These are phyloP conservation scores for Collybia sordida DNA, from an alignment of 768 basidiomycete species.

Conservation along the genomic window DNA sequence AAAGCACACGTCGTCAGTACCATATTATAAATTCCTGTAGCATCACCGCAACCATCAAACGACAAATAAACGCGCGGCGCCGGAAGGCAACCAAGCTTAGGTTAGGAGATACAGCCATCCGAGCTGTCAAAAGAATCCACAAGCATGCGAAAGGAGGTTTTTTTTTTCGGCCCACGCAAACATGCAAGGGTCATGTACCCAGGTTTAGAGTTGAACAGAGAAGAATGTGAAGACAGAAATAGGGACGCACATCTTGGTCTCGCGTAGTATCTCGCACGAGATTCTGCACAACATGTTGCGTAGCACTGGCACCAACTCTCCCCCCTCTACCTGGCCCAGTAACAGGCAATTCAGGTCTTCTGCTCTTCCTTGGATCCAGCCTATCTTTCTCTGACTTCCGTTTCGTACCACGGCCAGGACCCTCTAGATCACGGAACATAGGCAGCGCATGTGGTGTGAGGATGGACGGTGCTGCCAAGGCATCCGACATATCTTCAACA, in stretches of 20 bases:
- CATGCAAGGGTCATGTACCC: not conserved
- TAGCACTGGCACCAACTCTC: constrained; percentile 93
- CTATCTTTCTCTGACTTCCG: constrained; percentile 89
- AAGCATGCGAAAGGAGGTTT: no score
- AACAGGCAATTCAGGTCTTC: constrained; percentile 89
- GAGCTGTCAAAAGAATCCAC: no score
- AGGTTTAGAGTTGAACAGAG: constrained; percentile 8
- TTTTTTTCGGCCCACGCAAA: not conserved
- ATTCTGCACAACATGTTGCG: constrained; percentile 95
- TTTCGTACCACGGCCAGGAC: constrained; percentile 72
- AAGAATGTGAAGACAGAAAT: constrained; percentile 14
- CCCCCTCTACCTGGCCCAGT: constrained; percentile 93
- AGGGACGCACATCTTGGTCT: constrained; percentile 87
- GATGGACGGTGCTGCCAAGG: constrained; percentile 82
- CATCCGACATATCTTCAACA: constrained; percentile 87
- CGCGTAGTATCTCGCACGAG: constrained; percentile 88
- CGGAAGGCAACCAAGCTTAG: not conserved
- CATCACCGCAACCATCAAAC: constrained; percentile 27
- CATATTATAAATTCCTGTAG: constrained; percentile 13
- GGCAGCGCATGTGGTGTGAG: constrained; percentile 90
- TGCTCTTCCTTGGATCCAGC: constrained; percentile 88
- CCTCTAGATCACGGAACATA: constrained; percentile 85
- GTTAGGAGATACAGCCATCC: no score
- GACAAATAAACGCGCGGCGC: constrained; percentile 3
- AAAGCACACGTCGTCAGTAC: constrained; percentile 9